Evolutionary conservation across 768 basidiomycete species (phyloP), one percentile per base, ranked within the genome.

Genomic region (Podaxis sp.): DNA sequence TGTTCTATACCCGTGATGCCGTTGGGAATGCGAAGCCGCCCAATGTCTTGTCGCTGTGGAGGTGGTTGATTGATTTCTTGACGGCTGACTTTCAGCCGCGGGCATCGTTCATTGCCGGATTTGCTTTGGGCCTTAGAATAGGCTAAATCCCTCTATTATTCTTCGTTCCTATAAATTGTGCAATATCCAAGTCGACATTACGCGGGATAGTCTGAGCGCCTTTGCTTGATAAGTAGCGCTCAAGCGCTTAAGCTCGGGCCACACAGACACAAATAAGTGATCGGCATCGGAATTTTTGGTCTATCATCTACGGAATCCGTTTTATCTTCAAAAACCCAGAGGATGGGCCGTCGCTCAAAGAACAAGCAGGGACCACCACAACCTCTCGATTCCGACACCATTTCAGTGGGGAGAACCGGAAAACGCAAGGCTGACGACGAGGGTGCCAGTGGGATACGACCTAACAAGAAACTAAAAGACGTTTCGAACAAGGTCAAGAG

Each of bases 51-150:
- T 83, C 87, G 2, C 69, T 90, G 26, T 93, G 90, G 84, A 80
- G 71, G 42, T 87, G 87, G 83, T 67, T 88, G 24, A 73, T 90
- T 24, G 79, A 93, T 74, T 97, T 98, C 77, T 76, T 98, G 73
- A 92, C 91, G 0, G 92, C 95, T 6, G 93, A 97, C 72, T 96
- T 98, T 75, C 96, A 95, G 70, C 90, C 89, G 49, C 79, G 95
- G 65, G 95, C 95, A 1, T 88, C 91, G 13, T 97, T 97, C 75
- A 68, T 95, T 38, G 93, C 87, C 3, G 96, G 96, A 8, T 80
- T 97, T 63, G 82, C 79, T 0, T 77, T 98, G 30, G 96, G 96
- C 9, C 68, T 98, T 54, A 81, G 95, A 56, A 73, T 97, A 19
- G 95, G 95, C 58, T 96, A 74, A 79, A 49, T 17, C 33, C 11